Conservation (phyloP, 2,329 filamentous ascomycete species). For the Aspergillus sp. region DNA sequence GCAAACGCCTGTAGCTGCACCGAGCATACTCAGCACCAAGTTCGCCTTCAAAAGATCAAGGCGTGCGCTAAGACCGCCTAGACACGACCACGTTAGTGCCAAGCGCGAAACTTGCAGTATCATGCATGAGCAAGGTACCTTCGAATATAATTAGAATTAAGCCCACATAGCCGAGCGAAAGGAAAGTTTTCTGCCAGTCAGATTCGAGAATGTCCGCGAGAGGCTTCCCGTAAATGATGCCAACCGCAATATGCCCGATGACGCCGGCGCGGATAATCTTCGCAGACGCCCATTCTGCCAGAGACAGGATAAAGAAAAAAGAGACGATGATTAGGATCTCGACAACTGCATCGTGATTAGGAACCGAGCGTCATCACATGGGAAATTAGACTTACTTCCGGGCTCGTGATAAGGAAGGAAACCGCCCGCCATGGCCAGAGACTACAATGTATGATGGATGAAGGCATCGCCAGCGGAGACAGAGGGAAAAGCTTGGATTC, state of each 20-base stretch:
- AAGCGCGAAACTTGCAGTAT: too few relatives aligned
- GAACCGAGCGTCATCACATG: neutral
- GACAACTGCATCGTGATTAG: slow-evolving; percentile 29
- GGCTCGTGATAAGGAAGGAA: neutral
- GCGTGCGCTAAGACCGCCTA: slow-evolving; percentile 49
- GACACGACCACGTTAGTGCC: neutral
- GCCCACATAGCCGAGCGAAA: slow-evolving; percentile 51
- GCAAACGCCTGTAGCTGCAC: slow-evolving; percentile 46
- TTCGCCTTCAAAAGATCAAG: slow-evolving; percentile 50
- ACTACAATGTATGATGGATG: too few relatives aligned
- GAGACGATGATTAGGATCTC: slow-evolving; percentile 45
- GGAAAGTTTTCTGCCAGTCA: slow-evolving; percentile 48
- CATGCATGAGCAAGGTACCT: slow-evolving; percentile 17
- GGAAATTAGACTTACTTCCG: neutral
- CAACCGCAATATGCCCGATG: slow-evolving; percentile 50
- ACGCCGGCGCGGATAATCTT: slow-evolving; percentile 47
- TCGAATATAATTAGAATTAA: slow-evolving; percentile 54
- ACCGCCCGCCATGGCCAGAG: neutral
- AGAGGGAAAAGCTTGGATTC: too few relatives aligned
- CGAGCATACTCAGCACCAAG: slow-evolving; percentile 44
- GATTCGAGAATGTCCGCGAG: slow-evolving; percentile 44
- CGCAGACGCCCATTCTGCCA: slow-evolving; percentile 44
- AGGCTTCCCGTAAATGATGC: slow-evolving; percentile 49
- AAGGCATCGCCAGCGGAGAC: too few relatives aligned
- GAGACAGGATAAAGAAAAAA: slow-evolving; percentile 47